Conservation (phyloP, 2,329 filamentous ascomycete species). For the Botrytis paeoniae region DNA sequence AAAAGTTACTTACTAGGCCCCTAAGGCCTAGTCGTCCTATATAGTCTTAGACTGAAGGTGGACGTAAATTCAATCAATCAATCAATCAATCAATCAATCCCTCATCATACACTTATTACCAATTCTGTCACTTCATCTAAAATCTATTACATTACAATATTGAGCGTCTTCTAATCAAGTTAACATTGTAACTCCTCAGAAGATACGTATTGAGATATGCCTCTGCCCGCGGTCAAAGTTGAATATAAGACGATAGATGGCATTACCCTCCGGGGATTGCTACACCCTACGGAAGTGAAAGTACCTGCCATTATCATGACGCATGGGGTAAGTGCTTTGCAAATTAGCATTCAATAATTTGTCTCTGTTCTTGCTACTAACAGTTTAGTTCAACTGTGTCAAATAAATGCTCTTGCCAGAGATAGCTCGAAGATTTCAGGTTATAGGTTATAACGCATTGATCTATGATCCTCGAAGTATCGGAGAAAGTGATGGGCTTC, state of each 20-base stretch:
- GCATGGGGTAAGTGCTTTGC: background rate
- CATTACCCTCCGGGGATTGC: background rate
- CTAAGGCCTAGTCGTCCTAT: no score
- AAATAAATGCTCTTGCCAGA: slow-evolving; percentile 25
- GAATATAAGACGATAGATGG: background rate
- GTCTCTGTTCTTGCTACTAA: background rate
- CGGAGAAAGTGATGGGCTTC: slow-evolving; percentile 37
- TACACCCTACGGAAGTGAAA: background rate
- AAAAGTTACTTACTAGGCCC: no score
- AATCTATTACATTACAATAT: background rate
- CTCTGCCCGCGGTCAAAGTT: background rate
- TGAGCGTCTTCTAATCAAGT: background rate
- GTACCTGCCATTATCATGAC: background rate
- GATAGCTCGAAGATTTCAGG: slow-evolving; percentile 25
- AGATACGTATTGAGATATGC: background rate
- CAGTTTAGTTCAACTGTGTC: slow-evolving; percentile 24
- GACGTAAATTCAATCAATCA: no score
- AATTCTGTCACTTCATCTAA: background rate
- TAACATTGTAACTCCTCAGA: background rate
- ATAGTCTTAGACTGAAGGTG: no score
- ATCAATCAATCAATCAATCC: no score
- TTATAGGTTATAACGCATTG: slow-evolving; percentile 38
- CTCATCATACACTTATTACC: background rate
- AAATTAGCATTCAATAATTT: background rate
- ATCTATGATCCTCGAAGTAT: slow-evolving; percentile 40